Evolutionary conservation across 441 rosid genomes (phyloP), one percentile per base, ranked within the genome.

Genomic region (Pelargonium exstipulatum): DNA sequence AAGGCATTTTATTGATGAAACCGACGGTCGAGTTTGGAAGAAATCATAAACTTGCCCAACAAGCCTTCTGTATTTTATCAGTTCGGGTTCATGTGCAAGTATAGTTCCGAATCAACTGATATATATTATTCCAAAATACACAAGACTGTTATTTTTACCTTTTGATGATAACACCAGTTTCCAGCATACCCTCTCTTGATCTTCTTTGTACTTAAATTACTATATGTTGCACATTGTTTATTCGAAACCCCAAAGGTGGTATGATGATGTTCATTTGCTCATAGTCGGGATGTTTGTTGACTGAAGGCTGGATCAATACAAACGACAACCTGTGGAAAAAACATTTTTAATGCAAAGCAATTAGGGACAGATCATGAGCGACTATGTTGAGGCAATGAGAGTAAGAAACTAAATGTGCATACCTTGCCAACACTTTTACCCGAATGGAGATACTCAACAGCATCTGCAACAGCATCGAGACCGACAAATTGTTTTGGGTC

Each of bases 351-450:
- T n/a, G 20, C 8, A 9, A 24, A 46, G 17, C 53, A 48, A 9
- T 46, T n/a, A 2, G 5, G 57, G 64, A 9, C 24, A 26, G 4
- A 4, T 3, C 68, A 55, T 35, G 6, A 10, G 65, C 17, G 29
- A 60, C 0, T 2, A 45, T 22, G 37, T 3, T 2, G 7, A 51
- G 53, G 10, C 0, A 46, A 14, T 32, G 29, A 5, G 10, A 42
- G 17, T 6, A 32, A 9, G 58, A 13, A 42, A 26, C 22, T 4
- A 66, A 26, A 26, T 18, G 46, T 68, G 68, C 66, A 68, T 73
- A 90, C 98, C 95, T 95, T 95, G 74, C 99, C 99, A 46, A 88
- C 85, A 70, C 99, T 95, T 90, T 80, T 90, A 73, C 98, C 99
- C 2, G 97, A 90, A 74, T 92, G 97, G 35, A 95, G 93, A 84